Evolutionary conservation across 2,329 filamentous ascomycete genomes (phyloP).

Genomic region (Pseudovirgaria hyperparasitica): DNA sequence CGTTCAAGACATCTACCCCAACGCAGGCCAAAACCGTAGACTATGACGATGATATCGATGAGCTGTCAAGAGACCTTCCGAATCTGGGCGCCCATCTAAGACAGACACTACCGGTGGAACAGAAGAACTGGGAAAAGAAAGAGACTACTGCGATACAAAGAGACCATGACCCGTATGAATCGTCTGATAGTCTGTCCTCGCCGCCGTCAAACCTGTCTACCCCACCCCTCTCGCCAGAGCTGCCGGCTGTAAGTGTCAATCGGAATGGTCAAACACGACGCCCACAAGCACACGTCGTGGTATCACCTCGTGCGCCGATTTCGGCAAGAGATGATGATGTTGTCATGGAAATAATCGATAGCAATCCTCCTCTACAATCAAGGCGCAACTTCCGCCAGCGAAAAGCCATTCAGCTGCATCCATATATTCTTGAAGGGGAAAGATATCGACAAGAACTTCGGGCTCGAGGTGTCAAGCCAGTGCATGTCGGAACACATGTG

Average conservation of each 20-base stretch:
- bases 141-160: slow-evolving; percentile 4
- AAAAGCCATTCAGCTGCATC: slow-evolving; percentile 36
- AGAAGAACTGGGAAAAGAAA: neutral
- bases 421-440: slow-evolving; percentile 32
- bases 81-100: slow-evolving; percentile 10
- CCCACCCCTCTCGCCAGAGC: neutral
- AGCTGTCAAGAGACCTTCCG: slow-evolving; percentile 5
- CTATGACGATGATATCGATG: no score
- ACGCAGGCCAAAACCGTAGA: no score
- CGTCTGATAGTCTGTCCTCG: slow-evolving; percentile 4
- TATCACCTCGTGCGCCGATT: slow-evolving; percentile 8
- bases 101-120: neutral
- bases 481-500: slow-evolving; percentile 21
- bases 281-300: slow-evolving; percentile 16
- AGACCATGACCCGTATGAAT: neutral
- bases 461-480: slow-evolving; percentile 30
- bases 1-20: slow-evolving; percentile 15
- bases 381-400: slow-evolving; percentile 28
- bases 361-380: slow-evolving; percentile 3
- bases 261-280: slow-evolving; percentile 7
- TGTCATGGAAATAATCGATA: slow-evolving; percentile 5
- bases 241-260: neutral
- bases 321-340: slow-evolving; percentile 8
- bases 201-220: slow-evolving; percentile 4
- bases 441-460: slow-evolving; percentile 29